Evolutionary conservation across 2,329 filamentous ascomycete species (phyloP), one percentile per base, ranked within the genome.

Genomic region (Penicillium sp.): DNA sequence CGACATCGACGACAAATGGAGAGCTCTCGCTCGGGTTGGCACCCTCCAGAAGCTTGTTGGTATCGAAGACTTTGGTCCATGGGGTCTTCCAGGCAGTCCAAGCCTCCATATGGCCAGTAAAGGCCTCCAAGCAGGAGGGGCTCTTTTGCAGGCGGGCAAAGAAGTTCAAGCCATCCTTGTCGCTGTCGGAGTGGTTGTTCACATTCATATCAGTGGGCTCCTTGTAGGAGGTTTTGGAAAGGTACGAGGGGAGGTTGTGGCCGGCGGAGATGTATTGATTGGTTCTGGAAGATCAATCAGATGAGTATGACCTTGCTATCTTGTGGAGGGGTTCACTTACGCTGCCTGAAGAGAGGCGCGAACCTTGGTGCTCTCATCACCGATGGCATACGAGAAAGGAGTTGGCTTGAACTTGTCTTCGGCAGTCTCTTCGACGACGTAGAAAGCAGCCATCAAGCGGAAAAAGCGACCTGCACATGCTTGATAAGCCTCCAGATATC

Each of bases 1-100:
- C 65, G 3, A 70, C 43, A 27, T 69, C 65, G 23, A 69, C 64
- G 5, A 68, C 47, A 9, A 57, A 52, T 3, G 60, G 49, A 30
- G 47, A 46, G 4, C 37, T 45, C 23, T 45, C 30, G 2, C 40
- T 45, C 0, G 51, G 32, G 1, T 42, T 41, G 2, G 45, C 45
- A 16, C 46, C 51, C 1, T 55, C 39, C 6, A 58, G 37, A 18
- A 56, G 39, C 22, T 27, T 26, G 15, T 15, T 55, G 36, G 50
- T 55, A 15, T 54, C 47, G 36, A 60, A 55, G 13, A 66, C 44
- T 40, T 59, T 44, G 32, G 54, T 61, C 63, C 65, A 58, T 4
- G 61, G 44, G n/a, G 58, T 48, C 52, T 61, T 53, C 50, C 59
- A 57, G 22, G 48, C 38, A 4, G 59, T 59, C 31, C 58, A 56